phyloP scores from a whole-genome alignment of 176 grass and related monocot species.

The Avena eriantha region DNA sequence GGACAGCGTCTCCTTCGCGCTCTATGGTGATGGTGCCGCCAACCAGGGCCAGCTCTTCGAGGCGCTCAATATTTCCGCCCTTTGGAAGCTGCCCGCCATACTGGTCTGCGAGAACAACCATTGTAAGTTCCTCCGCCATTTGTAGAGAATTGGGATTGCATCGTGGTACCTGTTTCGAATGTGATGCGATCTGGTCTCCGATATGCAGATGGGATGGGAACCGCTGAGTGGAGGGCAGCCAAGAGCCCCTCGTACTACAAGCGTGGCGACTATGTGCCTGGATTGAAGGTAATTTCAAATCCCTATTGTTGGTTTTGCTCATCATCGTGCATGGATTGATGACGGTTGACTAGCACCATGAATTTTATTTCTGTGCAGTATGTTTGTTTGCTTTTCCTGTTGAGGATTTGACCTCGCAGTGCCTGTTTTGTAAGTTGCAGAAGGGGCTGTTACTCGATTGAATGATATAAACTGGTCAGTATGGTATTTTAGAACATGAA shows the following conservation, averaged over 20 bases:
- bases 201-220: conserved; percentile 89
- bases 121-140: conserved; percentile 56
- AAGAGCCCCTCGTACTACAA: conserved; percentile 98
- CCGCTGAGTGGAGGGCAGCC: conserved; percentile 85
- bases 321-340: conserved; percentile 11
- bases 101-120: conserved; percentile 99
- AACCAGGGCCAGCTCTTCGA: conserved; percentile 99
- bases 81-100: conserved; percentile 91
- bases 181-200: conserved; percentile 21
- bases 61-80: conserved; percentile 95
- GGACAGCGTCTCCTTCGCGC: conserved; percentile 71
- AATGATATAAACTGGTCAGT: background rate
- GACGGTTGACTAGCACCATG: background rate
- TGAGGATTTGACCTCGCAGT: background rate
- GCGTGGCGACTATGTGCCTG: conserved; percentile 94
- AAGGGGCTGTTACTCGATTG: background rate
- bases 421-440: background rate
- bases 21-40: conserved; percentile 92
- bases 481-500: background rate
- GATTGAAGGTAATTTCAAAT: conserved; percentile 71
- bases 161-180: conserved; percentile 3
- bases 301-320: background rate
- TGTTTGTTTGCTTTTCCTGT: background rate
- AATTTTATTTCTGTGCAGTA: background rate
- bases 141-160: background rate